phyloP scores from a whole-genome alignment of 73 alveolate genomes.

The Paramecium sonneborni region DNA sequence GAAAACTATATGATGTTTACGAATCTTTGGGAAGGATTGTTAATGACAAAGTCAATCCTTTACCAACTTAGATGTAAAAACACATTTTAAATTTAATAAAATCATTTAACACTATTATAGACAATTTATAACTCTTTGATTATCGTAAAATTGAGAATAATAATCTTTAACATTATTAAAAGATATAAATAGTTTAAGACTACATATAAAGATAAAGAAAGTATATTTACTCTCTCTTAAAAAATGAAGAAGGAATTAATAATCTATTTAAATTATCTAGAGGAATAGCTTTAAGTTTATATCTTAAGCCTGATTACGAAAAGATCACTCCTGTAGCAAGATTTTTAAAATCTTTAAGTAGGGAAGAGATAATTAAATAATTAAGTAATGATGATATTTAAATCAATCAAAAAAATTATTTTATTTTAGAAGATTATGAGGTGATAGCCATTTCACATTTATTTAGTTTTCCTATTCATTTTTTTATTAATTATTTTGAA shows the following conservation, averaged over 20 bases:
- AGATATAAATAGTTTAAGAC: neutral
- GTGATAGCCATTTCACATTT: constrained; percentile 40
- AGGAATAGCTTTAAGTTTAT: constrained; percentile 32
- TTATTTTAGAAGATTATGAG: constrained; percentile 35
- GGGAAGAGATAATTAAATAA: neutral
- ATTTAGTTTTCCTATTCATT: neutral
- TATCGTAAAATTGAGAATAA: neutral
- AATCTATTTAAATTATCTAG: neutral
- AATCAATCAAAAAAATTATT: neutral
- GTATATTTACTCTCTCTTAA: neutral
- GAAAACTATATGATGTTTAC: neutral
- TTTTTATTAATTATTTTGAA: constrained; percentile 31
- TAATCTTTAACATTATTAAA: neutral
- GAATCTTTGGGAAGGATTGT: constrained; percentile 7
- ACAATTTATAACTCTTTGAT: neutral
- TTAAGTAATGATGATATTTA: neutral
- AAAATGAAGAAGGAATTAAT: neutral
- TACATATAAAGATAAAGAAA: neutral
- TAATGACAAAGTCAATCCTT: neutral
- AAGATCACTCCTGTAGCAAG: neutral
- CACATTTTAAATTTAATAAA: neutral
- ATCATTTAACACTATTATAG: neutral
- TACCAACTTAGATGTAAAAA: neutral
- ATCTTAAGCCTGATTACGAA: constrained; percentile 11
- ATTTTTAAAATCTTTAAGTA: neutral